phyloP scores from a whole-genome alignment of 176 grass and related monocot species.

The Musa itinerans region DNA sequence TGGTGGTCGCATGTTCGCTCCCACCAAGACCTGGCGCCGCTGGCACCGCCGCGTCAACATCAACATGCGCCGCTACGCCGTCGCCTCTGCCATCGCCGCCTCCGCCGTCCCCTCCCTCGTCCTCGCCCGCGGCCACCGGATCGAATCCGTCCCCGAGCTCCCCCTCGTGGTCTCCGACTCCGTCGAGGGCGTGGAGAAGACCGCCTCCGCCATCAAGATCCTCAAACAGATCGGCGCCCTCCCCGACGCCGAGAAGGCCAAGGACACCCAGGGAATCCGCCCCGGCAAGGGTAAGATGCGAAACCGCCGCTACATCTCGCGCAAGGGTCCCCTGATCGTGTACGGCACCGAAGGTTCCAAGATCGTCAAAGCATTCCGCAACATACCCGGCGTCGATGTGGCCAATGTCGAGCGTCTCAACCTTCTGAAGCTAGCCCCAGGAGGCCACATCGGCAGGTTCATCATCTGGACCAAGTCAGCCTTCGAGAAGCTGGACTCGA shows the following conservation, averaged over 20 bases:
- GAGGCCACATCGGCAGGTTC: constrained; percentile 72
- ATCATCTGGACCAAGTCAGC: constrained; percentile 89
- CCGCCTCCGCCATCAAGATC: constrained; percentile 62
- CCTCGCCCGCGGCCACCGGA: constrained; percentile 56
- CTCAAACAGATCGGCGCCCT: constrained; percentile 63
- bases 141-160: constrained; percentile 62
- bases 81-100: constrained; percentile 53
- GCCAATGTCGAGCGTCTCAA: constrained; percentile 82
- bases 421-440: constrained; percentile 67
- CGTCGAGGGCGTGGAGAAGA: constrained; percentile 64
- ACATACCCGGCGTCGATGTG: constrained; percentile 68
- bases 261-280: constrained; percentile 63
- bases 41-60: constrained; percentile 71
- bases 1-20: constrained; percentile 83
- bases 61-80: constrained; percentile 44
- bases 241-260: constrained; percentile 66
- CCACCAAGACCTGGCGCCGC: constrained; percentile 77
- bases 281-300: constrained; percentile 79
- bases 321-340: constrained; percentile 70
- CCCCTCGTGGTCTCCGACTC: constrained; percentile 76
- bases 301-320: constrained; percentile 69
- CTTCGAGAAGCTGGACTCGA: constrained; percentile 73
- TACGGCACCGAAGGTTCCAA: constrained; percentile 81
- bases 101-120: constrained; percentile 64
- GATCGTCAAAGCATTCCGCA: constrained; percentile 86